These are phyloP conservation scores for Thraustotheca clavata DNA, from an alignment of 352 stramenopile species.

Conservation along the genomic window DNA sequence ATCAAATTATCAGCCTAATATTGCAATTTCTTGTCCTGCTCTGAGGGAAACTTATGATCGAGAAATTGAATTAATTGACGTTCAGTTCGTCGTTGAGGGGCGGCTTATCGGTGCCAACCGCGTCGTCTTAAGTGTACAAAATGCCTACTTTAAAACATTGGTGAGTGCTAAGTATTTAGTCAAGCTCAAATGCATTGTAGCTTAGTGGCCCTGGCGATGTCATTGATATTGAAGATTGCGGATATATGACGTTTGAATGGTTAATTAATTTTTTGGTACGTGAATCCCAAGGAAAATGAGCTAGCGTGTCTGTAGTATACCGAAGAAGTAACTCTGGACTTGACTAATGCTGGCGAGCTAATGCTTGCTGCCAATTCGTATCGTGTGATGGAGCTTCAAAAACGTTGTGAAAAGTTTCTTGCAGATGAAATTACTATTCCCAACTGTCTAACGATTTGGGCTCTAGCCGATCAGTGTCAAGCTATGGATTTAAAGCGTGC, in stretches of 20 bases:
- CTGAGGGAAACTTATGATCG: slow-evolving; percentile 16
- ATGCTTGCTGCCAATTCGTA: slow-evolving; percentile 72
- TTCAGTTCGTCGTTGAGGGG: slow-evolving; percentile 82
- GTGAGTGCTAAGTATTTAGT: slow-evolving; percentile 30
- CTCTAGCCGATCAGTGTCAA: slow-evolving; percentile 66
- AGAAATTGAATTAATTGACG: slow-evolving; percentile 59
- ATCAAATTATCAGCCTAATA: slow-evolving; percentile 51
- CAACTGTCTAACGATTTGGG: slow-evolving; percentile 71
- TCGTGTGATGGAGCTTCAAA: slow-evolving; percentile 76
- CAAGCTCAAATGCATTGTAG: slow-evolving; percentile 30
- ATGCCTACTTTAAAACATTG: slow-evolving; percentile 89
- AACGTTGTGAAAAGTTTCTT: slow-evolving; percentile 73
- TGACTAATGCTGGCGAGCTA: slow-evolving; percentile 72
- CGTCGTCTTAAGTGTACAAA: slow-evolving; percentile 83
- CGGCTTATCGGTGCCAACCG: slow-evolving; percentile 84
- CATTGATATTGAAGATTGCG: slow-evolving; percentile 86
- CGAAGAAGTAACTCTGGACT: slow-evolving; percentile 75
- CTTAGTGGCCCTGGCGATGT: slow-evolving; percentile 61
- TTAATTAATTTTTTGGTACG: slow-evolving; percentile 76
- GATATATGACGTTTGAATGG: slow-evolving; percentile 80
- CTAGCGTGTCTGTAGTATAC: slow-evolving; percentile 52
- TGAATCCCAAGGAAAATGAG: not conserved
- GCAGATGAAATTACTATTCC: slow-evolving; percentile 69
- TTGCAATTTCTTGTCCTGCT: slow-evolving; percentile 65
- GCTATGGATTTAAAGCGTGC: slow-evolving; percentile 78